A percentile compares a stretch with the other conserved stretches of the same genome.
Evolutionary conservation across 2,329 filamentous ascomycete species (phyloP).

Genomic region (Thyridium curvatum): DNA sequence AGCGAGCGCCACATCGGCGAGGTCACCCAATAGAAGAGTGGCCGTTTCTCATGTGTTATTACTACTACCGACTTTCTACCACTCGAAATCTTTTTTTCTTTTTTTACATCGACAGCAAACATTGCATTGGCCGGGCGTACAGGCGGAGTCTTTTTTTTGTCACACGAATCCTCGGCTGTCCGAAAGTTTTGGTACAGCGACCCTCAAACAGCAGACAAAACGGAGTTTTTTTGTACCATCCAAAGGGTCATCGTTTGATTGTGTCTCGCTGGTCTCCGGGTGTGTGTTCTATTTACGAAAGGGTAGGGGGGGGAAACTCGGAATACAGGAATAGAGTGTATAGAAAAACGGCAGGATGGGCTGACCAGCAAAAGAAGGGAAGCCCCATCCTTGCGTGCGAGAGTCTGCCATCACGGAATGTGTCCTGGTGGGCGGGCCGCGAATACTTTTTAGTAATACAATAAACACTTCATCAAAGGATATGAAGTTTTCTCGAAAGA

Average conservation of each 20-base stretch:
- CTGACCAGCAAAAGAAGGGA: conserved; percentile 1
- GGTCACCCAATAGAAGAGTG: conserved; percentile 15
- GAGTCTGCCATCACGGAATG: background rate
- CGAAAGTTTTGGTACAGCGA: background rate
- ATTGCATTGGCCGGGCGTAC: too few species aligned
- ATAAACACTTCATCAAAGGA: too few species aligned
- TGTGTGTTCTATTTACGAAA: too few species aligned
- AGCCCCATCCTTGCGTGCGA: conserved; percentile 5
- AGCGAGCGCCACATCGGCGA: conserved; percentile 63
- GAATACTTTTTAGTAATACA: too few species aligned
- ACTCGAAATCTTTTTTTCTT: conserved; percentile 7
- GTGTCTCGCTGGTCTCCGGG: too few species aligned
- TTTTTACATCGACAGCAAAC: conserved; percentile 1
- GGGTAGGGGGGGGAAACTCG: too few species aligned
- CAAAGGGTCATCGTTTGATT: conserved; percentile 1
- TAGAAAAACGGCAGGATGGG: conserved; percentile 1
- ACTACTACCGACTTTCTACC: conserved; percentile 1
- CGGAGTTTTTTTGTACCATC: conserved; percentile 1
- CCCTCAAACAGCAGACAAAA: background rate
- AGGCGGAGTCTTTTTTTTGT: too few species aligned
- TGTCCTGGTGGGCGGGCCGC: background rate
- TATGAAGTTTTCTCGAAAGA: too few species aligned
- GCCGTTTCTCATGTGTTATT: background rate
- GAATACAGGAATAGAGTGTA: conserved; percentile 6
- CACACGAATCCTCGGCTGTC: too few species aligned